Conservation (phyloP, 2,329 filamentous ascomycete genomes). For the Aspergillus versicolor region DNA sequence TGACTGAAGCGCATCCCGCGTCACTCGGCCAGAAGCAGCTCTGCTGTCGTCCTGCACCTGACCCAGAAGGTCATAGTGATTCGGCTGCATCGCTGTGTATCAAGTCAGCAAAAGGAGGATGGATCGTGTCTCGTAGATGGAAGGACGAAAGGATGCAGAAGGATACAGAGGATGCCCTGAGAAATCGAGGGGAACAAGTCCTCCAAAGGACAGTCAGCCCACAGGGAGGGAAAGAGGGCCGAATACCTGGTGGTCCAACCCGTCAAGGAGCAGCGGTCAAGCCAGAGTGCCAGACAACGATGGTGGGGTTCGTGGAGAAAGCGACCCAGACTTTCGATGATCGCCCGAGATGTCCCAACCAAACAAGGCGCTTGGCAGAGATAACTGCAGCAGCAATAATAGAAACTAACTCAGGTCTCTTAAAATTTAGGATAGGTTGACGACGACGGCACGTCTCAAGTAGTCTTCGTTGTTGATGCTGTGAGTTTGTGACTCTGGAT, state of each 20-base stretch:
- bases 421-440: not conserved
- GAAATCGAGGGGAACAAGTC: slow-evolving; percentile 2
- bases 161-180: not conserved
- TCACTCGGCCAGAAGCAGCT: slow-evolving; percentile 30
- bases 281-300: slow-evolving; percentile 5
- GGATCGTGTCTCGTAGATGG: not conserved
- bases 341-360: not conserved
- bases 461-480: not conserved
- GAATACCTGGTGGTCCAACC: slow-evolving; percentile 6
- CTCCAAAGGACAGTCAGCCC: slow-evolving; percentile 7
- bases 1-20: slow-evolving; percentile 36
- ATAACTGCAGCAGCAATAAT: not conserved
- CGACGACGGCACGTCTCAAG: not conserved
- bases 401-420: not conserved
- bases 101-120: slow-evolving; percentile 1
- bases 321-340: slow-evolving; percentile 9
- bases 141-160: not conserved
- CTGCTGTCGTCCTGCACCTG: slow-evolving; percentile 35
- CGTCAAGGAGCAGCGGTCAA: slow-evolving; percentile 10
- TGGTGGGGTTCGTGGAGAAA: slow-evolving; percentile 15
- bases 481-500: not conserved
- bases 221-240: slow-evolving; percentile 3
- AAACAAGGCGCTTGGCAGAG: not conserved
- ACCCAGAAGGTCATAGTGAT: slow-evolving; percentile 39
- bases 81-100: slow-evolving; percentile 38